These are phyloP conservation scores for Aspergillus arachidicola DNA, from an alignment of 2,329 filamentous ascomycete genomes.

Conservation along the genomic window DNA sequence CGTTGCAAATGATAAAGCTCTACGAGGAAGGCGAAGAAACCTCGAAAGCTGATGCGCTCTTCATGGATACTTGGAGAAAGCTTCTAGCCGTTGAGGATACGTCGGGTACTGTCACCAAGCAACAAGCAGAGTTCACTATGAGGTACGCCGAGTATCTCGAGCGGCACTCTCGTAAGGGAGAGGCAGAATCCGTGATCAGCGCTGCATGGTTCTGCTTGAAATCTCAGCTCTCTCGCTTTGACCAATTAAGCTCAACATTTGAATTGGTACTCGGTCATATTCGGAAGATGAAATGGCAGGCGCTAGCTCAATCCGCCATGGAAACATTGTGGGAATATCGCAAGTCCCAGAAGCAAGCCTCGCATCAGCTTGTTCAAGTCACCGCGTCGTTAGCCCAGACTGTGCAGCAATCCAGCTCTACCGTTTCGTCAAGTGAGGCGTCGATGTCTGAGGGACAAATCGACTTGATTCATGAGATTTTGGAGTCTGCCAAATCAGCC, in stretches of 20 bases:
- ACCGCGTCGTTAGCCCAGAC: neutral
- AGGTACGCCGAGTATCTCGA: neutral
- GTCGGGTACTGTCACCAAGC: neutral
- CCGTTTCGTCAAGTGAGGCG: neutral
- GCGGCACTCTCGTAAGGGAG: neutral
- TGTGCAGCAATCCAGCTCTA: neutral
- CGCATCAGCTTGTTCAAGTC: neutral
- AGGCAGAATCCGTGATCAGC: neutral
- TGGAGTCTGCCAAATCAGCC: neutral
- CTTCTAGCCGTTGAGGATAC: neutral
- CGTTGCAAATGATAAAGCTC: neutral
- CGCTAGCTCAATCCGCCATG: neutral
- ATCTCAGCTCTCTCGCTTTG: neutral
- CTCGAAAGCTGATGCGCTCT: neutral
- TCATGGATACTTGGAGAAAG: conserved; percentile 2
- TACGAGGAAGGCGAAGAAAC: neutral
- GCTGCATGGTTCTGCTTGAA: conserved; percentile 1
- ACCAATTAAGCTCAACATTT: conserved; percentile 1
- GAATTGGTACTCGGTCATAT: neutral
- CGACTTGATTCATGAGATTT: neutral
- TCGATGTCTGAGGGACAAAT: neutral
- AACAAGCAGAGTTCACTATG: conserved; percentile 1
- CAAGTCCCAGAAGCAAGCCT: neutral
- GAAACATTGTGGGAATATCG: neutral
- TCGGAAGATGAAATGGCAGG: conserved; percentile 1